phyloP scores from a whole-genome alignment of 805 yeast genomes.

The Cyberlindnera americana region DNA sequence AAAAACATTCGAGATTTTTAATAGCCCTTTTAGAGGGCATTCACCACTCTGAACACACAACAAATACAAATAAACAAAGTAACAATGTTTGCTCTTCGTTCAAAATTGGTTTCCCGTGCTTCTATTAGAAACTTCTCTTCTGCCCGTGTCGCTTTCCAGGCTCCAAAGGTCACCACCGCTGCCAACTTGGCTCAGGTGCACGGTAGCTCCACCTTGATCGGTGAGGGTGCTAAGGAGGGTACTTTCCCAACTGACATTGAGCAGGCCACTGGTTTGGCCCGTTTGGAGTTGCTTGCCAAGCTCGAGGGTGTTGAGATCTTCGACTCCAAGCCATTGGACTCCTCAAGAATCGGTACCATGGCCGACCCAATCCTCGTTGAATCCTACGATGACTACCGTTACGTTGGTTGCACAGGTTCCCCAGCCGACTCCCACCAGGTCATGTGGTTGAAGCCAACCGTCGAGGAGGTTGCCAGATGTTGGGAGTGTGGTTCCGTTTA shows the following conservation, averaged over 20 bases:
- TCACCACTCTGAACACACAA: too few relatives aligned
- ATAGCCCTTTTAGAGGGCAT: background rate
- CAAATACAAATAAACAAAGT: background rate
- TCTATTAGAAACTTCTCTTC: slow-evolving; percentile 33
- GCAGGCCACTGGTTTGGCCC: slow-evolving; percentile 97
- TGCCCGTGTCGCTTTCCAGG: slow-evolving; percentile 29
- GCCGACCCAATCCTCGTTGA: slow-evolving; percentile 86
- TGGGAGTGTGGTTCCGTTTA: slow-evolving; percentile 99
- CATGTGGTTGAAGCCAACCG: slow-evolving; percentile 89
- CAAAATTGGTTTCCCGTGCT: slow-evolving; percentile 30
- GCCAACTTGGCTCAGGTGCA: slow-evolving; percentile 69
- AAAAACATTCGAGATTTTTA: slow-evolving; percentile 24
- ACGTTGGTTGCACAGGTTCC: slow-evolving; percentile 95
- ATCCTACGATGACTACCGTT: slow-evolving; percentile 88
- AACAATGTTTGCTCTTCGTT: slow-evolving; percentile 36
- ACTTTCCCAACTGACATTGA: slow-evolving; percentile 90
- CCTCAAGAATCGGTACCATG: slow-evolving; percentile 88
- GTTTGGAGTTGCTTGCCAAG: slow-evolving; percentile 91
- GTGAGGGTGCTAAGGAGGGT: slow-evolving; percentile 86
- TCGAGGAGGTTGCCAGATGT: slow-evolving; percentile 84
- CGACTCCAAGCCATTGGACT: slow-evolving; percentile 82
- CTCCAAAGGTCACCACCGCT: slow-evolving; percentile 44
- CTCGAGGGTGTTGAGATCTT: slow-evolving; percentile 93
- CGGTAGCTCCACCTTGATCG: slow-evolving; percentile 74
- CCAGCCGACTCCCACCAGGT: slow-evolving; percentile 91